Percentiles rank a stretch among this genome's conserved stretches.
Conservation (phyloP, 2,329 filamentous ascomycete species). For the Curvularia eragrostidis region DNA sequence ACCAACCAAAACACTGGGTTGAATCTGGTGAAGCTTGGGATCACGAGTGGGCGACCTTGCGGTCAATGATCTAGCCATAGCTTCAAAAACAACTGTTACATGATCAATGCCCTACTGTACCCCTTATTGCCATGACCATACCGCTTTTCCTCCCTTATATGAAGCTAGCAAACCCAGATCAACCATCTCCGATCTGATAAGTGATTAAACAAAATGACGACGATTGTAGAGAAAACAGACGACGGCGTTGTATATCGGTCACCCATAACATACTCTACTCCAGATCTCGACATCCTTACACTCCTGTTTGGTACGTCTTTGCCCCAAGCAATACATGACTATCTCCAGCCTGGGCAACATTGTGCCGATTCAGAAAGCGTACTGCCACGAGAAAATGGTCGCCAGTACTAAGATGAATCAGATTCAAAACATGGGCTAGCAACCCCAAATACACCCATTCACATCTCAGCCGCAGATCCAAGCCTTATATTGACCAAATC, state of each 20-base stretch:
- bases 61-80: background rate
- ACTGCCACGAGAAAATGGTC: background rate
- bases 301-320: constrained; percentile 50
- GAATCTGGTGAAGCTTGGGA: background rate
- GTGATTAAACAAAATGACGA: constrained; percentile 32
- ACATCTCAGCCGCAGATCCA: constrained; percentile 65
- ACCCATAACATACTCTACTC: constrained; percentile 42
- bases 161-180: background rate
- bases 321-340: background rate
- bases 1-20: constrained; percentile 1
- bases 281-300: constrained; percentile 51
- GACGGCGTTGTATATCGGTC: constrained; percentile 42
- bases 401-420: constrained; percentile 8
- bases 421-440: constrained; percentile 42
- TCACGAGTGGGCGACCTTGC: background rate
- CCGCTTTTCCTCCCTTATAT: background rate
- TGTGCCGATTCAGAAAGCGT: too few relatives aligned
- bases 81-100: background rate
- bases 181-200: background rate
- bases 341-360: background rate
- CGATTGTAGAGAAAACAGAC: constrained; percentile 42
- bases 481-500: constrained; percentile 62
- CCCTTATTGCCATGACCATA: background rate
- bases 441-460: constrained; percentile 60
- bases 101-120: background rate